phyloP scores from a whole-genome alignment of 306 rosid genomes.

The Sindora glabra region DNA sequence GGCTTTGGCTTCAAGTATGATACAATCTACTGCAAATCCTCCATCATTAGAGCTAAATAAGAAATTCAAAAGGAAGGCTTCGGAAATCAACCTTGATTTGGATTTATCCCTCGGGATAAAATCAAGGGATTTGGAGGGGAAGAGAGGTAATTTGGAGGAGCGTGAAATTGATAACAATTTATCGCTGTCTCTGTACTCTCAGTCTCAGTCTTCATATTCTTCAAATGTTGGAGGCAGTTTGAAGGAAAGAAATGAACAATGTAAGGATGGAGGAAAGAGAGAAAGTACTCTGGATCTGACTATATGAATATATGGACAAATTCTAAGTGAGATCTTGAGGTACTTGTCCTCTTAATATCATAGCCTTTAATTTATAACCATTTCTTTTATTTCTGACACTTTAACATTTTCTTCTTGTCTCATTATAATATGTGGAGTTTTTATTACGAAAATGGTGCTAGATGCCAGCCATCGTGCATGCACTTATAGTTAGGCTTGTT shows the following conservation, averaged over 20 bases:
- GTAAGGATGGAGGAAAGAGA: slow-evolving; percentile 18
- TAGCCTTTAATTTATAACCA: background rate
- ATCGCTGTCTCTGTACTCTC: slow-evolving; percentile 59
- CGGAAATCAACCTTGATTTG: slow-evolving; percentile 43
- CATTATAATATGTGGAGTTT: no score
- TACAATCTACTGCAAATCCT: background rate
- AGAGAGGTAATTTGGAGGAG: slow-evolving; percentile 19
- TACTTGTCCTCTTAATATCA: slow-evolving; percentile 38
- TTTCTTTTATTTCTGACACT: slow-evolving; percentile 21
- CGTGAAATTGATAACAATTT: slow-evolving; percentile 38
- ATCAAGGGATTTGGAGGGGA: slow-evolving; percentile 11
- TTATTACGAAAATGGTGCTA: no score
- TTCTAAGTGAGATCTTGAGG: slow-evolving; percentile 83
- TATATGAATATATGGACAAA: slow-evolving; percentile 61
- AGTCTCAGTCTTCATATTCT: slow-evolving; percentile 20
- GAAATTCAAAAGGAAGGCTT: slow-evolving; percentile 49
- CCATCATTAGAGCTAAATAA: slow-evolving; percentile 27
- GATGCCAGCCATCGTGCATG: background rate
- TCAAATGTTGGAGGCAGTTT: slow-evolving; percentile 24
- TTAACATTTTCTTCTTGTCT: slow-evolving; percentile 12
- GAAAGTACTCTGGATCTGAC: slow-evolving; percentile 77
- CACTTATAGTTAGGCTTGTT: no score
- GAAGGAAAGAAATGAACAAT: slow-evolving; percentile 20
- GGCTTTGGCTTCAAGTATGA: background rate
- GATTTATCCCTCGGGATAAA: slow-evolving; percentile 63